Evolutionary conservation across 2,329 filamentous ascomycete species (phyloP).

Genomic region (Microthyrium microscopicum): DNA sequence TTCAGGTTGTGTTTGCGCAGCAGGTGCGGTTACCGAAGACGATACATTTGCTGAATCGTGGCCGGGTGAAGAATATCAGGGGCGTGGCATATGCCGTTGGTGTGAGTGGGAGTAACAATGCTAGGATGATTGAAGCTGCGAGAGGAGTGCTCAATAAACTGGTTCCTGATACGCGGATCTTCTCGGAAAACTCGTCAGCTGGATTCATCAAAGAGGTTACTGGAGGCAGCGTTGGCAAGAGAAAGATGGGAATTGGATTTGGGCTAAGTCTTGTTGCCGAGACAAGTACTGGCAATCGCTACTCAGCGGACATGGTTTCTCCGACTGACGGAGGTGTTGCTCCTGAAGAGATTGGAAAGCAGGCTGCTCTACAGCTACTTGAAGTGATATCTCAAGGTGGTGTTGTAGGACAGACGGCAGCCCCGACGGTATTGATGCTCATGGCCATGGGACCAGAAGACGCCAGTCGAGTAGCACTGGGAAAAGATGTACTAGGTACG

Average conservation of each 20-base stretch:
- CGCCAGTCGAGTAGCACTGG: slow-evolving; percentile 70
- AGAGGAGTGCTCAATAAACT: slow-evolving; percentile 75
- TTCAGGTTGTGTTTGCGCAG: slow-evolving; percentile 86
- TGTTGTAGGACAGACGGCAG: slow-evolving; percentile 57
- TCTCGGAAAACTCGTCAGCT: slow-evolving; percentile 46
- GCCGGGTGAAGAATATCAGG: slow-evolving; percentile 71
- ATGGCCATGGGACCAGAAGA: slow-evolving; percentile 99
- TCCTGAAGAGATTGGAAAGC: slow-evolving; percentile 78
- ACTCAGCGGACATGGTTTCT: slow-evolving; percentile 65
- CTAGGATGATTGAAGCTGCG: slow-evolving; percentile 82
- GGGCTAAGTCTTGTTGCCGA: slow-evolving; percentile 83
- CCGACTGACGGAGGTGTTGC: slow-evolving; percentile 66
- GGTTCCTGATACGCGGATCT: slow-evolving; percentile 80
- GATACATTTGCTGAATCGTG: slow-evolving; percentile 69
- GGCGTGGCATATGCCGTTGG: slow-evolving; percentile 91
- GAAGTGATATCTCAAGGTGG: slow-evolving; percentile 71
- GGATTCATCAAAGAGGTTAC: slow-evolving; percentile 51
- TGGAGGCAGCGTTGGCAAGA: slow-evolving; percentile 38
- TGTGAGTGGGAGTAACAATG: slow-evolving; percentile 83
- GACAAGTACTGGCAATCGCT: slow-evolving; percentile 71
- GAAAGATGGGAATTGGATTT: slow-evolving; percentile 69
- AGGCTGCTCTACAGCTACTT: slow-evolving; percentile 76
- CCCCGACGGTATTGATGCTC: slow-evolving; percentile 59
- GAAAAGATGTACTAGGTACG: slow-evolving; percentile 63
- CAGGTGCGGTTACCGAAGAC: slow-evolving; percentile 91